Evolutionary conservation across 306 rosid species (phyloP), one percentile per base, ranked within the genome.

Genomic region (Potentilla sterilis): DNA sequence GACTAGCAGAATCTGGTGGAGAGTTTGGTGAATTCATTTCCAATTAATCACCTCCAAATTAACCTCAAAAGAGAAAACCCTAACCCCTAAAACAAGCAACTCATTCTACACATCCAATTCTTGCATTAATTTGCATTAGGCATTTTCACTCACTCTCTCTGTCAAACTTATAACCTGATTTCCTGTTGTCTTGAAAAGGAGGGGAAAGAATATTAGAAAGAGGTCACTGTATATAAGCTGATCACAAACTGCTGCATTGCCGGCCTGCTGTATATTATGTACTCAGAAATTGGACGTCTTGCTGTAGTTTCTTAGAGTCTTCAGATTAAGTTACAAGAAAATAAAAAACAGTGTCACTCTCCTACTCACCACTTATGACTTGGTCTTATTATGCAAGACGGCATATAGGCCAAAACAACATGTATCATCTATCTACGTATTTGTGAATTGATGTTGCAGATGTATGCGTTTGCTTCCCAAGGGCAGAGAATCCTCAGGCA

Each of bases 341-440:
- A 59, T 24, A 5, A 10, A 59, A 28, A 4, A 11, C 3, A 59
- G 34, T 2, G 67, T 32, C 67, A 32, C 41, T 61, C 67, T 61
- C n/a, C 7, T 15, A 34, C 11, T 51, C 54, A 19, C 28, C 74
- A 42, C 14, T 28, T 24, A 70, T 21, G 83, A 74, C 79, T 46
- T n/a, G 71, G 71, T 80, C 83, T 47, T n/a, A 28, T 41, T 43
- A 41, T 24, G 55, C 22, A 67, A 74, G 83, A 68, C 83, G 79
- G 83, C 79, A 80, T 40, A 74, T 80, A 47, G 32, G 79, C 70
- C 79, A 80, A 46, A 74, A 43, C 6, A 32, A 13, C 52, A 22
- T 22, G 52, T 67, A 22, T 18, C 12, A 21, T 67, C 2, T 37
- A 47, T 24, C 0, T 48, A 32, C 67, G 9, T 61, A 14, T 55